phyloP scores from a whole-genome alignment of 2,329 filamentous ascomycete species.

The Cylindrodendrum hubeiense region DNA sequence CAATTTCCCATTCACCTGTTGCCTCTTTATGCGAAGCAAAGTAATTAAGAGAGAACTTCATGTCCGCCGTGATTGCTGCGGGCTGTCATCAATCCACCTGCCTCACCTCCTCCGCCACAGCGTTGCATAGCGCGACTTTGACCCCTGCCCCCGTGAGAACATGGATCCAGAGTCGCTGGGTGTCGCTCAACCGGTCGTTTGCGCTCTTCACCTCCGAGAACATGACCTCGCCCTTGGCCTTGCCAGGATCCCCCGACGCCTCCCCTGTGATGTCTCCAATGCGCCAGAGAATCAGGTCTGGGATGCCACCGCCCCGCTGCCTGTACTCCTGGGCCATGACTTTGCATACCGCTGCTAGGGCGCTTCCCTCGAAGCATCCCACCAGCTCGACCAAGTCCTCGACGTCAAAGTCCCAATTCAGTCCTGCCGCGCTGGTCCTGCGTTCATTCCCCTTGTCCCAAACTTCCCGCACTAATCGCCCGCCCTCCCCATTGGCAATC shows the following conservation, averaged over 20 bases:
- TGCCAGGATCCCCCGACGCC: constrained; percentile 40
- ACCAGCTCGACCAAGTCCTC: constrained; percentile 85
- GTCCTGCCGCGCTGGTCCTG: constrained; percentile 87
- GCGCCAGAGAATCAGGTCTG: constrained; percentile 93
- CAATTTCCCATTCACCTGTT: constrained; percentile 22
- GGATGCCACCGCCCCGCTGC: constrained; percentile 86
- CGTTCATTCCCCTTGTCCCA: constrained; percentile 76
- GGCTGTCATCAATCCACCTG: constrained; percentile 51
- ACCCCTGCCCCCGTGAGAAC: constrained; percentile 88
- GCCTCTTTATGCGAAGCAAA: constrained; percentile 29
- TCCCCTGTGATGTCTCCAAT: constrained; percentile 44
- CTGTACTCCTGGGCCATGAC: constrained; percentile 96
- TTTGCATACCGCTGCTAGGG: constrained; percentile 87
- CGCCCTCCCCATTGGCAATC: constrained; percentile 85
- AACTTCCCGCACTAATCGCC: constrained; percentile 74
- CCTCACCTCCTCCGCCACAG: constrained; percentile 65
- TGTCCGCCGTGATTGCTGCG: constrained; percentile 17
- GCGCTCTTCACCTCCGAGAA: constrained; percentile 85
- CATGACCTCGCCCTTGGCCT: constrained; percentile 72
- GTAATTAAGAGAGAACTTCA: constrained; percentile 18
- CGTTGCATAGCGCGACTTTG: constrained; percentile 83
- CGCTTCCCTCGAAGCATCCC: constrained; percentile 81
- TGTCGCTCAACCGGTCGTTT: constrained; percentile 95
- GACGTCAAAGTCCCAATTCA: constrained; percentile 90
- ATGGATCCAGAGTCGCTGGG: constrained; percentile 96